Evolutionary conservation across 345 rosid genomes (phyloP), one percentile per base, ranked within the genome.

Genomic region (Salix viminalis): DNA sequence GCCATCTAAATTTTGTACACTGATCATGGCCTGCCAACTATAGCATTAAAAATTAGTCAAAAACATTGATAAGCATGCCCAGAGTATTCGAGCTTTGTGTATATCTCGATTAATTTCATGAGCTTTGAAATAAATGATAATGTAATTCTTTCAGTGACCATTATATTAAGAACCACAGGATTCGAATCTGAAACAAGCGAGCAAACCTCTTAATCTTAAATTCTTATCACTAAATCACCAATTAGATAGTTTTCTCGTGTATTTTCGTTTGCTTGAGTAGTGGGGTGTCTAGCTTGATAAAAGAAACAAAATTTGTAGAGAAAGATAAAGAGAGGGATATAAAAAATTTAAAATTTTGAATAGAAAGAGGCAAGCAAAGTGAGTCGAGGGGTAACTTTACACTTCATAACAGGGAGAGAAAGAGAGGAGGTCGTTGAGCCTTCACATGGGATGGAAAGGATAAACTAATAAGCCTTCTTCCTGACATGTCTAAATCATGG

Each of bases 401-500:
- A 80, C 75, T 75, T 80, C 80, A 80, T 50, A 66, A 1, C 81
- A 77, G 78, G 82, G 68, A 24, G 13, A 18, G 37, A 34, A 4
- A 48, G 72, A 64, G 42, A 13, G 23, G 30, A 73, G 34, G 70
- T 36, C 79, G 76, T 64, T 42, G 52, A 30, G 64, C 74, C 64
- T 64, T 78, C 87, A 85, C 87, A 80, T 85, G 84, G 84, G 66
- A 37, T n/a, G 67, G 19, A 68, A 71, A 56, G 13, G 62, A 64
- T 84, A 58, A 64, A 64, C 39, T 44, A 72, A 69, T 44, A 72
- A 69, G 28, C 73, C 77, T 66, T 36, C 68, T 70, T 41, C 69
- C 70, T 74, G 83, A 77, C 85, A 77, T 75, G 80, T 82, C 78
- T 80, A 80, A 72, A 69, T 82, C 82, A 75, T 69, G 82, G 72